A percentile compares a stretch with the other conserved stretches of the same genome.
These are phyloP conservation scores for Didymellaceae sp. DNA, from an alignment of 2,329 filamentous ascomycete species.

Conservation along the genomic window DNA sequence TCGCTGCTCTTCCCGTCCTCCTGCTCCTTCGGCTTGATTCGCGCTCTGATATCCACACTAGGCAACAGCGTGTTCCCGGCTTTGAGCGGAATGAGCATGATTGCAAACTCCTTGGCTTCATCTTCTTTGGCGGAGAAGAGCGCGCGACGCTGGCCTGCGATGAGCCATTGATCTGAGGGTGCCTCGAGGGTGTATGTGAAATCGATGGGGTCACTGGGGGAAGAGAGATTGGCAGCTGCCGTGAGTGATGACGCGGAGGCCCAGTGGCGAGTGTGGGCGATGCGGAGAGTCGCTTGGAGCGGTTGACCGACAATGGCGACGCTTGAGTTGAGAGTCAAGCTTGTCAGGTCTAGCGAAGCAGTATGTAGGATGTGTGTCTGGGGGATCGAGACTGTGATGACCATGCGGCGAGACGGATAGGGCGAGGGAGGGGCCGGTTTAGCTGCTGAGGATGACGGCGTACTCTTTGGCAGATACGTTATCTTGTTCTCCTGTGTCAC, in stretches of 20 bases:
- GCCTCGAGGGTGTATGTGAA: slow-evolving; percentile 85
- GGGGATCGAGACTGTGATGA: slow-evolving; percentile 90
- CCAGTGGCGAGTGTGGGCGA: slow-evolving; percentile 65
- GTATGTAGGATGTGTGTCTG: slow-evolving; percentile 83
- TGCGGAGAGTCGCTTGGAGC: slow-evolving; percentile 65
- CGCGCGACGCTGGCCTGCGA: slow-evolving; percentile 80
- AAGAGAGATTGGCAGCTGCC: slow-evolving; percentile 35
- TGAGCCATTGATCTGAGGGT: slow-evolving; percentile 77
- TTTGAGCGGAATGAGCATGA: slow-evolving; percentile 81
- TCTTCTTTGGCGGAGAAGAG: slow-evolving; percentile 69
- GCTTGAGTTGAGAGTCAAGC: slow-evolving; percentile 29
- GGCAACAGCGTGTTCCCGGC: slow-evolving; percentile 81
- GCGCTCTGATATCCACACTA: slow-evolving; percentile 74
- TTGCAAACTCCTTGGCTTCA: slow-evolving; percentile 61
- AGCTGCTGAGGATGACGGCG: slow-evolving; percentile 6
- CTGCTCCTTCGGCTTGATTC: slow-evolving; percentile 52
- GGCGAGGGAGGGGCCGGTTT: slow-evolving; percentile 33
- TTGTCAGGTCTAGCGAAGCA: slow-evolving; percentile 63
- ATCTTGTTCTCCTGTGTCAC: slow-evolving; percentile 32
- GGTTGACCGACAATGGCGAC: slow-evolving; percentile 69
- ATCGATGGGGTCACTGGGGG: slow-evolving; percentile 62
- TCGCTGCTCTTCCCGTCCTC: slow-evolving; percentile 27
- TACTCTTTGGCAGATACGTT: slow-evolving; percentile 27
- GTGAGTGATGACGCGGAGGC: slow-evolving; percentile 33
- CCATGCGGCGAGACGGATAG: slow-evolving; percentile 67